Percentiles rank a stretch among this genome's conserved stretches.
Evolutionary conservation across 2,329 filamentous ascomycete genomes (phyloP).

Genomic region (Aspergillus neotritici): DNA sequence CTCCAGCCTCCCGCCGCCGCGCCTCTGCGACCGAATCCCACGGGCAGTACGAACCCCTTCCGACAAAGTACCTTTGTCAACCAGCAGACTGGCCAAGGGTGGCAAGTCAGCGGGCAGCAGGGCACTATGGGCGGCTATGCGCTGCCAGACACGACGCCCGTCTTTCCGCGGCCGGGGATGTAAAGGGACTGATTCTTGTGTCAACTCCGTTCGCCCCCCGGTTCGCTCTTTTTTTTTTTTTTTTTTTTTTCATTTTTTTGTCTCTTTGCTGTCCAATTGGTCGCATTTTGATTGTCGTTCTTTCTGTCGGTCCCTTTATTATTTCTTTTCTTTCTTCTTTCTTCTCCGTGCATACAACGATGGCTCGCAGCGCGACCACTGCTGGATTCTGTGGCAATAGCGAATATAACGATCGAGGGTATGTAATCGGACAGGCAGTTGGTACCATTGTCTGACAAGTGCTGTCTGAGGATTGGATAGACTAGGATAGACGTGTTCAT

Average conservation of each 20-base stretch:
- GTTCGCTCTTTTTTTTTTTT: background rate
- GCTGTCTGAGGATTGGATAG: too few relatives aligned
- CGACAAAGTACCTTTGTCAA: slow-evolving; percentile 86
- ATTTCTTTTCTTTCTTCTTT: slow-evolving; percentile 3
- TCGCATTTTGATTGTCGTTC: too few relatives aligned
- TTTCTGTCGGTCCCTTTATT: background rate
- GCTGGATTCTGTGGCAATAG: slow-evolving; percentile 13
- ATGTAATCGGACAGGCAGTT: slow-evolving; percentile 6
- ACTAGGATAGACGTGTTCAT: too few relatives aligned
- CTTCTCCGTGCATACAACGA: slow-evolving; percentile 7
- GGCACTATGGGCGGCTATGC: slow-evolving; percentile 73
- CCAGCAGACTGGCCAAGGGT: slow-evolving; percentile 78
- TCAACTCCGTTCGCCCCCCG: background rate
- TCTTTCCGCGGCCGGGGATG: slow-evolving; percentile 75
- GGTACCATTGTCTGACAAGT: too few relatives aligned
- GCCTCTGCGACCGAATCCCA: slow-evolving; percentile 67
- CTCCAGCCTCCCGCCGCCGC: slow-evolving; percentile 34
- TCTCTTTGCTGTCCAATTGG: too few relatives aligned
- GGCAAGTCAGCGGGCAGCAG: slow-evolving; percentile 69
- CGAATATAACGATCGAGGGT: slow-evolving; percentile 5
- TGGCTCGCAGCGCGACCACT: slow-evolving; percentile 14
- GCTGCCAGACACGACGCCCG: slow-evolving; percentile 68
- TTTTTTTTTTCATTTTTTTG: background rate
- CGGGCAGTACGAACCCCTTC: slow-evolving; percentile 91
- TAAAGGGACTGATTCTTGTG: background rate